Percentiles rank a stretch among this genome's conserved stretches.
Conservation (phyloP, 106 monocot genomes). For the Phalaenopsis equestris region DNA sequence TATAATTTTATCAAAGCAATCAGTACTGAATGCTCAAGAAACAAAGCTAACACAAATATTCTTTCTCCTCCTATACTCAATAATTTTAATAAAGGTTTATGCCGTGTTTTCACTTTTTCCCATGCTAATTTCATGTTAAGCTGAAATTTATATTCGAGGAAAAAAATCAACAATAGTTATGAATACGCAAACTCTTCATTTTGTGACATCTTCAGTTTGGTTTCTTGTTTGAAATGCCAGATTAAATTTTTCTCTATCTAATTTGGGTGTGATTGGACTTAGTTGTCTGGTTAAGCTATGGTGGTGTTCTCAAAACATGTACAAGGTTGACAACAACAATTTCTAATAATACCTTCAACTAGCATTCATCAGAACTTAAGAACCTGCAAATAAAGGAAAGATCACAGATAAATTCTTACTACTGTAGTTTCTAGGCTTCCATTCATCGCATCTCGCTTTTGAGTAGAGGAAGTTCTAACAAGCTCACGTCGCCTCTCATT, state of each 20-base stretch:
- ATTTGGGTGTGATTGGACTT: not conserved
- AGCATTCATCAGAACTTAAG: not conserved
- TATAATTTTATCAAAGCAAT: not conserved
- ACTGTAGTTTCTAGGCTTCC: conserved; percentile 24
- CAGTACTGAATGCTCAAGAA: not conserved
- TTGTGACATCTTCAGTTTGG: not conserved
- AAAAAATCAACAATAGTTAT: not conserved
- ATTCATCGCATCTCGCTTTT: conserved; percentile 29
- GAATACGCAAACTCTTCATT: not conserved
- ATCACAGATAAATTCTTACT: conserved; percentile 21
- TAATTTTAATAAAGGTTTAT: too few relatives aligned
- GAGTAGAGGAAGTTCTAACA: conserved; percentile 28
- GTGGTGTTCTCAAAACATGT: too few relatives aligned
- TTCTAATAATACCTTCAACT: not conserved
- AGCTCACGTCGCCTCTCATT: conserved; percentile 24
- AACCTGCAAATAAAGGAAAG: not conserved
- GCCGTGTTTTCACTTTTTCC: too few relatives aligned
- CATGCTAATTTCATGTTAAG: too few relatives aligned
- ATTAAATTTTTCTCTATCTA: not conserved
- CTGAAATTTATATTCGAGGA: too few relatives aligned
- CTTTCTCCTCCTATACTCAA: too few relatives aligned
- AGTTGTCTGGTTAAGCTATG: not conserved
- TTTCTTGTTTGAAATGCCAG: too few relatives aligned
- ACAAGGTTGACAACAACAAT: too few relatives aligned
- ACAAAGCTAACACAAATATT: too few relatives aligned